Evolutionary conservation across 2,329 filamentous ascomycete genomes (phyloP), one percentile per base, ranked within the genome.

Genomic region (Fusarium miscanthi): DNA sequence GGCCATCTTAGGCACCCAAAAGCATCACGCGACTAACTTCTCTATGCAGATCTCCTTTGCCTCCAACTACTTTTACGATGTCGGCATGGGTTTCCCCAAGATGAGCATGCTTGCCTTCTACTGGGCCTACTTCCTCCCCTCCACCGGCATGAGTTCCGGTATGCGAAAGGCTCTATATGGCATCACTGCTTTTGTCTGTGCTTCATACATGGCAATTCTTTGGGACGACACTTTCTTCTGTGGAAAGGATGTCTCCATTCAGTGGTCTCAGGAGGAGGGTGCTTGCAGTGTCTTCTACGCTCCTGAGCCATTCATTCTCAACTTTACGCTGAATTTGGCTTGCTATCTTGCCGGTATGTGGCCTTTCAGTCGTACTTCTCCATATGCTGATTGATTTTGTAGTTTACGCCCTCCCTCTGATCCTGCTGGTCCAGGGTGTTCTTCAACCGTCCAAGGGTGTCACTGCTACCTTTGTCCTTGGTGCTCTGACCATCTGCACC

Each of bases 41-140:
- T 7, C 5, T 1, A 17, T 13, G 4, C 2, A 80, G 79, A 80
- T 81, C 37, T 79, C 78, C 3, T 81, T 81, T 23, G 76, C 80
- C 0, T 81, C 80, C 42, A 81, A 81, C 70, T 81, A 81, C 62
- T 81, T 81, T 43, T 81, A 81, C 69, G 80, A 81, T 51, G 77
- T 81, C 6, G 80, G 80, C 10, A 81, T 81, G 80, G 80, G 79
- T 0, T 80, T 81, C 35, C 80, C 80, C 7, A 81, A 81, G 57
- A 69, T 81, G 66, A 81, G 79, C 65, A 81, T 81, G 79, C 27
- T 81, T 27, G 79, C 80, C 2, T 81, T 81, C 57, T 81, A 81
- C 66, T 81, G 80, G 80, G 76, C 74, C 10, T 80, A 81, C 60
- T 81, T 81, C 67, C 72, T 71, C 12, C 63, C 70, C 17, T 70